These are phyloP conservation scores for Paxillus rubicundulus DNA, from an alignment of 768 basidiomycete species.

Conservation along the genomic window DNA sequence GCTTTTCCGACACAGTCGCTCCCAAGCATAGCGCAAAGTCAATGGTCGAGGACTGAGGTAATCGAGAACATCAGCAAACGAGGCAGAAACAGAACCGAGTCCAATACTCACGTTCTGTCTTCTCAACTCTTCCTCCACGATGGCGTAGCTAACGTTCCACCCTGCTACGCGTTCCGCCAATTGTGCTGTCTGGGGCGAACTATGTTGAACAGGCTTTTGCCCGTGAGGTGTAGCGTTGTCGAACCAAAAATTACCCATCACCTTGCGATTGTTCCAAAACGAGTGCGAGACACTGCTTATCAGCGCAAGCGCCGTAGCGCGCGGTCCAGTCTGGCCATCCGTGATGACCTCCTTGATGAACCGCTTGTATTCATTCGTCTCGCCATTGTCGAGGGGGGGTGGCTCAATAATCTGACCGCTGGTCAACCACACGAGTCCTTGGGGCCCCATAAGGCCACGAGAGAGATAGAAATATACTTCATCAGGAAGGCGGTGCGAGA, in stretches of 20 bases:
- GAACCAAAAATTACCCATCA: slow-evolving; percentile 76
- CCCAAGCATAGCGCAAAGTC: slow-evolving; percentile 94
- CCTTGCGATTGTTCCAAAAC: slow-evolving; percentile 78
- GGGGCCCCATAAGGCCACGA: slow-evolving; percentile 84
- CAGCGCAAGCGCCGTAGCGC: slow-evolving; percentile 87
- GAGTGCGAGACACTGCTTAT: slow-evolving; percentile 75
- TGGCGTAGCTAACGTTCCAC: slow-evolving; percentile 83
- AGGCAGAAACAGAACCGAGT: not conserved
- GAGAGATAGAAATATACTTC: slow-evolving; percentile 97
- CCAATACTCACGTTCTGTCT: slow-evolving; percentile 85
- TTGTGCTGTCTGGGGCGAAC: slow-evolving; percentile 75
- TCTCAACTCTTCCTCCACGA: slow-evolving; percentile 92
- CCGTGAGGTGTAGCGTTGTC: slow-evolving; percentile 48
- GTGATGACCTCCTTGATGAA: slow-evolving; percentile 97
- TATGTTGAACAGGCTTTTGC: slow-evolving; percentile 66
- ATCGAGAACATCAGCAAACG: slow-evolving; percentile 14
- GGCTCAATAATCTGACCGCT: slow-evolving; percentile 81
- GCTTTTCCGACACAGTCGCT: slow-evolving; percentile 77
- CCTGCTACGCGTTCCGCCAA: slow-evolving; percentile 83
- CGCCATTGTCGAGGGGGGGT: slow-evolving; percentile 90
- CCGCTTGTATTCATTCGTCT: slow-evolving; percentile 90
- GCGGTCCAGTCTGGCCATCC: slow-evolving; percentile 89
- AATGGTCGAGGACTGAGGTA: slow-evolving; percentile 85
- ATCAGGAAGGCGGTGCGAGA: slow-evolving; percentile 91
- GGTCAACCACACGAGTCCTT: slow-evolving; percentile 93